Conservation (phyloP, 169 alveolate species). For the Plasmodium reichenowi region DNA sequence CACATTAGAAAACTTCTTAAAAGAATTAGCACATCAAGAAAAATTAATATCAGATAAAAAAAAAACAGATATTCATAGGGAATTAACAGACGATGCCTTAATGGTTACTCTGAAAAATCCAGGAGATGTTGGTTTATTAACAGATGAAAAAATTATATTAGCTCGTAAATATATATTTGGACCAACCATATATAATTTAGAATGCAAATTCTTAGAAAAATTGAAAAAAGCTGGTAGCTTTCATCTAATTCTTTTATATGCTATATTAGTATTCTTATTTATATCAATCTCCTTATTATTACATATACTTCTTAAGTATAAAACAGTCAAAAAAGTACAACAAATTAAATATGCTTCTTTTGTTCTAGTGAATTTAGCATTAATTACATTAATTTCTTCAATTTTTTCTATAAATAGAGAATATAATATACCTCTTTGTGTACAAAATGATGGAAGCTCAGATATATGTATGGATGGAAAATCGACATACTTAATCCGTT, state of each 20-base stretch:
- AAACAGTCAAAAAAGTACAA: constrained; percentile 7
- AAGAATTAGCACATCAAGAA: background rate
- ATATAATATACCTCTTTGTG: constrained; percentile 74
- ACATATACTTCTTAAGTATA: constrained; percentile 15
- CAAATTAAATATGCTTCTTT: constrained; percentile 38
- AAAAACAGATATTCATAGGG: background rate
- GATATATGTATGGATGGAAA: constrained; percentile 64
- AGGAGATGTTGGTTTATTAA: constrained; percentile 67
- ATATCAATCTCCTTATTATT: constrained; percentile 18
- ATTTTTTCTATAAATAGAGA: constrained; percentile 45
- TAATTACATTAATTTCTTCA: constrained; percentile 50
- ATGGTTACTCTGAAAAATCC: constrained; percentile 25
- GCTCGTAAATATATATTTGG: constrained; percentile 63
- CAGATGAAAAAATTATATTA: constrained; percentile 36
- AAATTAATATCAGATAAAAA: constrained; percentile 1
- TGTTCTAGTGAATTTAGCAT: constrained; percentile 34
- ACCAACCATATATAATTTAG: constrained; percentile 66
- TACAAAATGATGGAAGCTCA: constrained; percentile 70
- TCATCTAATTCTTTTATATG: constrained; percentile 46
- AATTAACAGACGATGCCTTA: constrained; percentile 14
- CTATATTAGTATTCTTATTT: constrained; percentile 35
- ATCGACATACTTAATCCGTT: constrained; percentile 39
- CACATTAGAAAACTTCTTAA: constrained; percentile 5
- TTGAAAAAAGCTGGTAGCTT: constrained; percentile 55
- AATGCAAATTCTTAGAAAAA: constrained; percentile 59